phyloP scores from a whole-genome alignment of 225 moss, liverwort and hornwort species.

The Anthoceros angustus region DNA sequence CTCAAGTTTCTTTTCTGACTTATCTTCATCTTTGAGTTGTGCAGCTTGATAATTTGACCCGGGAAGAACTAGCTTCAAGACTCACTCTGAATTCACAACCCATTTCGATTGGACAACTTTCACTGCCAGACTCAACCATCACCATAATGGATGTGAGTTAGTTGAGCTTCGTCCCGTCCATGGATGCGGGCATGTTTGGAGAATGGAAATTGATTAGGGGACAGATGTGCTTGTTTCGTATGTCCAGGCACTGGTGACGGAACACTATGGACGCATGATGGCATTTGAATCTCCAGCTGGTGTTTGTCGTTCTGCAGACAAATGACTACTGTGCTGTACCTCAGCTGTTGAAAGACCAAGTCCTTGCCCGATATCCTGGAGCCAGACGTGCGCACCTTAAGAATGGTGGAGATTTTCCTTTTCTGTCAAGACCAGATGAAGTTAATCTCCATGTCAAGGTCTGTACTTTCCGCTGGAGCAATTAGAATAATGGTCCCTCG shows the following conservation, averaged over 20 bases:
- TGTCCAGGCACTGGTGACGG: too few species aligned
- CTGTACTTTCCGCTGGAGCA: not conserved
- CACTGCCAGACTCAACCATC: slow-evolving; percentile 60
- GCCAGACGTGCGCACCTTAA: slow-evolving; percentile 83
- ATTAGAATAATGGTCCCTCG: not conserved
- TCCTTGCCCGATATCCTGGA: slow-evolving; percentile 63
- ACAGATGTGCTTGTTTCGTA: too few species aligned
- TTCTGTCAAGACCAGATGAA: slow-evolving; percentile 93
- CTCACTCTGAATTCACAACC: slow-evolving; percentile 48
- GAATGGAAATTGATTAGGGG: too few species aligned
- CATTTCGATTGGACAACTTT: slow-evolving; percentile 64
- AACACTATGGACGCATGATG: too few species aligned
- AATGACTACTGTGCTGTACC: slow-evolving; percentile 92
- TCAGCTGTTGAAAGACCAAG: slow-evolving; percentile 74
- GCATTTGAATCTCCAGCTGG: too few species aligned
- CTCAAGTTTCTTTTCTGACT: too few species aligned
- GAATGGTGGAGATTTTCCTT: slow-evolving; percentile 90
- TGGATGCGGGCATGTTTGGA: too few species aligned
- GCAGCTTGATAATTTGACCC: slow-evolving; percentile 78
- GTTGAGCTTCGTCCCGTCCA: not conserved
- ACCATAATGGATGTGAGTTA: slow-evolving; percentile 83
- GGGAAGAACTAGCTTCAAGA: slow-evolving; percentile 86
- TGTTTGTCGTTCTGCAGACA: slow-evolving; percentile 29
- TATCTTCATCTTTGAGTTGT: not conserved
- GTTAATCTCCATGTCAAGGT: slow-evolving; percentile 94